A percentile compares a stretch with the other conserved stretches of the same genome.
Evolutionary conservation across 345 rosid species (phyloP).

Genomic region (Physaria fendleri): DNA sequence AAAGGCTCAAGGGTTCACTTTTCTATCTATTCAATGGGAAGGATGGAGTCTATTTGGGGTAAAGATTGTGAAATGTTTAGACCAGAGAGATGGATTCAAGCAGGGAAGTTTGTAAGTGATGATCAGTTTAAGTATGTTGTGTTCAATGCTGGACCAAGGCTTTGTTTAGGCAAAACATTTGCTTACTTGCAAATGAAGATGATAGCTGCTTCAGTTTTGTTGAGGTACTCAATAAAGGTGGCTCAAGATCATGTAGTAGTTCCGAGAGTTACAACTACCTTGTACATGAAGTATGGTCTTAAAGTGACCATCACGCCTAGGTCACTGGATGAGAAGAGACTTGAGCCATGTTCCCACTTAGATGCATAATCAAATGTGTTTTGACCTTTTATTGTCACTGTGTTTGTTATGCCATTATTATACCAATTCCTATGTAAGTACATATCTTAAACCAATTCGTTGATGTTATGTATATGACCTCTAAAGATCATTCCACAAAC

Average conservation of each 20-base stretch:
- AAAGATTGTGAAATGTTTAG: conserved; percentile 37
- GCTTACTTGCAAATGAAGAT: conserved; percentile 42
- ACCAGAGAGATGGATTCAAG: conserved; percentile 50
- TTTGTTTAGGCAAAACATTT: conserved; percentile 38
- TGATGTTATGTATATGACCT: too few relatives aligned
- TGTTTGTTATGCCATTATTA: too few relatives aligned
- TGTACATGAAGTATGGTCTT: conserved; percentile 27
- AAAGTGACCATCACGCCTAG: conserved; percentile 23
- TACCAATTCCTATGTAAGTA: too few relatives aligned
- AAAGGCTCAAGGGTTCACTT: conserved; percentile 48
- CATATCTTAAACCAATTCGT: too few relatives aligned
- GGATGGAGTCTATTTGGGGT: conserved; percentile 57
- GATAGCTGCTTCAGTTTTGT: conserved; percentile 27
- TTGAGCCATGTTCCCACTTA: background rate
- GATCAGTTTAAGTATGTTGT: conserved; percentile 35
- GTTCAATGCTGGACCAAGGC: conserved; percentile 39
- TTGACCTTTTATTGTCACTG: too few relatives aligned
- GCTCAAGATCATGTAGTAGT: conserved; percentile 7
- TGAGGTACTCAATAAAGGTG: conserved; percentile 29
- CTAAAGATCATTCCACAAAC: too few relatives aligned
- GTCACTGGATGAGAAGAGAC: conserved; percentile 5
- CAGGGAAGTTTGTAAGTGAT: conserved; percentile 20
- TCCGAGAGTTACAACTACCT: conserved; percentile 19
- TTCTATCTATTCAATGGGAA: conserved; percentile 63
- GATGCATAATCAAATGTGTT: too few relatives aligned